Conservation (phyloP, 2,329 filamentous ascomycete species). For the Chrysoporthe puriensis region DNA sequence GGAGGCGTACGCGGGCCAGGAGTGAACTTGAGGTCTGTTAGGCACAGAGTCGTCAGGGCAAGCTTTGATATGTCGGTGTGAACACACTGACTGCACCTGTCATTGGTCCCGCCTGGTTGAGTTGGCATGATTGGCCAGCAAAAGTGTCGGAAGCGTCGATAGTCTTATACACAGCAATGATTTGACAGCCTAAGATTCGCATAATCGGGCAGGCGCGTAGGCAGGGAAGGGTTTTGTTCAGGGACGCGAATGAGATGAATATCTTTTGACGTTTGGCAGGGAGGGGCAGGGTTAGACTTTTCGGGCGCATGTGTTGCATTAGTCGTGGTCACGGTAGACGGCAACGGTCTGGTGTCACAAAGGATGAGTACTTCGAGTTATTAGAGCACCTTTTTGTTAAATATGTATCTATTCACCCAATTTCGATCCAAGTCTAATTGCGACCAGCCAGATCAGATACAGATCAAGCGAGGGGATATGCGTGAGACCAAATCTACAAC, state of each 20-base stretch:
- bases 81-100: not conserved
- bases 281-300: not conserved
- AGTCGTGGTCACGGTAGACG: not conserved
- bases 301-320: not conserved
- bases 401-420: not conserved
- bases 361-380: not conserved
- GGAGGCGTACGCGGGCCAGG: conserved; percentile 35
- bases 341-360: not conserved
- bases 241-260: not conserved
- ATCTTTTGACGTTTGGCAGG: not conserved
- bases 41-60: conserved; percentile 8
- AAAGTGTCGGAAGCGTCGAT: not conserved
- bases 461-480: not conserved
- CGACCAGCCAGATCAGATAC: not conserved
- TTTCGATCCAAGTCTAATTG: no score
- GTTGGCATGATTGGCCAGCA: not conserved
- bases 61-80: not conserved
- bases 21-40: conserved; percentile 38
- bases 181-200: not conserved
- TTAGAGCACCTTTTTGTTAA: not conserved
- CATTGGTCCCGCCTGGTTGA: not conserved
- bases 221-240: not conserved
- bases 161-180: not conserved
- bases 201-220: not conserved
- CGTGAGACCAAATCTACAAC: no score